Conservation (phyloP, 2,329 filamentous ascomycete species). For the Albifimbria verrucaria region DNA sequence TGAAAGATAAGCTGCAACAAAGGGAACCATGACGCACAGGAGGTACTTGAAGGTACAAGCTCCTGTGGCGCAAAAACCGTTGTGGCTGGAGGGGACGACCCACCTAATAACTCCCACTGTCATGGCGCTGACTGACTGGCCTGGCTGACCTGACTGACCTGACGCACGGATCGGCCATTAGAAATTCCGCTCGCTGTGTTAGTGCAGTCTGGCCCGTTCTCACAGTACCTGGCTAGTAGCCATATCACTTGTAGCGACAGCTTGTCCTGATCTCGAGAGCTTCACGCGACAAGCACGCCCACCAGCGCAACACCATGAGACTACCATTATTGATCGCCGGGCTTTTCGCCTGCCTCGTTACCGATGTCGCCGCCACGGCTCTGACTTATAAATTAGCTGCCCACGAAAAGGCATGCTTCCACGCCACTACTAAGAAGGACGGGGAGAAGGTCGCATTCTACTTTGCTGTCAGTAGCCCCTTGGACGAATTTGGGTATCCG, state of each 20-base stretch:
- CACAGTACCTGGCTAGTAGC: too few relatives aligned
- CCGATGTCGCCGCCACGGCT: conserved; percentile 78
- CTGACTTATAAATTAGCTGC: conserved; percentile 89
- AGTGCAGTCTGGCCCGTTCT: conserved; percentile 22
- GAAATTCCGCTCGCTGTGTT: conserved; percentile 19
- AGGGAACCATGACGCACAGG: background rate
- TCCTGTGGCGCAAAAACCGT: background rate
- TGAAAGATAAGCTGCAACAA: too few relatives aligned
- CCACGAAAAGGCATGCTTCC: conserved; percentile 97
- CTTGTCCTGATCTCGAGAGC: conserved; percentile 22
- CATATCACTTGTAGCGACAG: conserved; percentile 21
- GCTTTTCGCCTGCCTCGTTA: conserved; percentile 68
- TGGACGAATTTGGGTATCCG: conserved; percentile 4
- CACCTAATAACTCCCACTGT: too few relatives aligned
- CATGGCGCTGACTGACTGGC: too few relatives aligned
- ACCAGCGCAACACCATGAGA: conserved; percentile 55
- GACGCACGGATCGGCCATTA: background rate
- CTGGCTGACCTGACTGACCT: too few relatives aligned
- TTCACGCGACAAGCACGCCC: conserved; percentile 24
- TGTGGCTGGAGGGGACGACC: background rate
- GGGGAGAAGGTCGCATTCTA: conserved; percentile 95
- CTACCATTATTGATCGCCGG: conserved; percentile 58
- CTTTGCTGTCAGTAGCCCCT: conserved; percentile 74
- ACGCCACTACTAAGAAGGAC: conserved; percentile 70
- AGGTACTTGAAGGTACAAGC: background rate